A percentile compares a stretch with the other conserved stretches of the same genome.
Conservation (phyloP, 192 early-diverging fungal species). For the Linnemannia schmuckeri region DNA sequence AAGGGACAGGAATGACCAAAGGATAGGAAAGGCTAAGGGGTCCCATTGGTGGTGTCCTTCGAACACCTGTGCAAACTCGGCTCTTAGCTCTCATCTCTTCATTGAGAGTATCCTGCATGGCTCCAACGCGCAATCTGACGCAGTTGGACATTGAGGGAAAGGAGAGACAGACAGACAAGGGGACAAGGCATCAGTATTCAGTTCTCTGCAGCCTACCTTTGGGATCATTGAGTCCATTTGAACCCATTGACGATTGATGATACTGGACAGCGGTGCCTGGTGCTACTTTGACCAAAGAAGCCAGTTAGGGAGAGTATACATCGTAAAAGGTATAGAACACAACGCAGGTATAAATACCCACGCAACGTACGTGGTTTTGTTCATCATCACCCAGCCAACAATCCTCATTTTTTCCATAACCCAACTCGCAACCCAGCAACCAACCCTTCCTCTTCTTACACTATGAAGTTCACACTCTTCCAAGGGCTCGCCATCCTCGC, state of each 20-base stretch:
- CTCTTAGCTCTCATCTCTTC: neutral
- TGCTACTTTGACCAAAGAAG: neutral
- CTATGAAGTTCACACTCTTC: slow-evolving; percentile 17
- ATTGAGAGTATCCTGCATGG: neutral
- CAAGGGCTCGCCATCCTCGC: neutral
- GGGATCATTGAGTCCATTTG: too few relatives aligned
- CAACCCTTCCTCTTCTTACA: neutral
- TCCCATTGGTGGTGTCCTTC: too few relatives aligned
- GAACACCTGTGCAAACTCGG: neutral
- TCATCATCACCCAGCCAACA: neutral
- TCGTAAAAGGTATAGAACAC: neutral
- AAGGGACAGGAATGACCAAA: too few relatives aligned
- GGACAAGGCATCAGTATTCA: too few relatives aligned
- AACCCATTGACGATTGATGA: too few relatives aligned
- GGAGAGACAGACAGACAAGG: too few relatives aligned
- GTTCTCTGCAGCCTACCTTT: too few relatives aligned
- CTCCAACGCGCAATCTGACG: neutral
- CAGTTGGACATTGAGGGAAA: neutral
- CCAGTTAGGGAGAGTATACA: neutral
- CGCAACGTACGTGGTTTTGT: neutral
- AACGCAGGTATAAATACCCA: neutral
- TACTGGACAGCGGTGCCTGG: too few relatives aligned
- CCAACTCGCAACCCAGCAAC: neutral
- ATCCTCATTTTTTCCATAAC: neutral
- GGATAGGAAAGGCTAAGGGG: too few relatives aligned